Evolutionary conservation across 163 green algal species (phyloP), one percentile per base, ranked within the genome.

Genomic region (Trebouxiophyceae sp.): DNA sequence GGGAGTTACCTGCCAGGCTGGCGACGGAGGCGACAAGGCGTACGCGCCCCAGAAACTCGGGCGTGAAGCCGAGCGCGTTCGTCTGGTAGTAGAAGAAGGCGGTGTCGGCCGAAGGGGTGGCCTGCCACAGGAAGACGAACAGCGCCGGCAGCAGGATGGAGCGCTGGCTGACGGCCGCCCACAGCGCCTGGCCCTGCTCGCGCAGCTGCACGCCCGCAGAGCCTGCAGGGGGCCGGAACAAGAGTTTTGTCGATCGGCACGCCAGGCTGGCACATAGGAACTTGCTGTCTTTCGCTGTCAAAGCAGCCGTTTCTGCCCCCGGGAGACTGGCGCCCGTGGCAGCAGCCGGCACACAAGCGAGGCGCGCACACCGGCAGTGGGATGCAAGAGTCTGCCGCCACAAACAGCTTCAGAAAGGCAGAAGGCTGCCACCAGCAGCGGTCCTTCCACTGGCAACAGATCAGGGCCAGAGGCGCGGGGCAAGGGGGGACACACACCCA

Each of bases 71-170:
- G 45, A 97, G 78, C 66, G 88, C 24, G 30, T 95, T 93, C 33
- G 92, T 99, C 66, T 96, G 83, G 75, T 89, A 96, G 70, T 86
- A 96, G 45, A 95, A 90, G 80, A 96, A 89, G 24, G 87, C 89
- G 0, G 74, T 81, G 60, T 88, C 81, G 19, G 73, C 68, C 16
- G 55, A 75, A 28, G 81, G 81, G 16, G 81, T 86, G 24, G 82
- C 79, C 78, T 96, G 84, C 90, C 92, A 98, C 1, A 91, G 8
- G 69, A 98, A 98, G 7, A 96, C 78, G 71, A 99, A 99, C 4
- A 88, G 6, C 0, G 92, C 87, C 2, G 93, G 93, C 55, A 92
- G 73, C 29, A 95, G 65, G 62, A 99, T 96, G 69, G 71, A 71
- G 7, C 63, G 77, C 67, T 91, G 81, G 39, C 62, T 84, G 29